phyloP scores from a whole-genome alignment of 306 rosid genomes.

The Potentilla sterilis region DNA sequence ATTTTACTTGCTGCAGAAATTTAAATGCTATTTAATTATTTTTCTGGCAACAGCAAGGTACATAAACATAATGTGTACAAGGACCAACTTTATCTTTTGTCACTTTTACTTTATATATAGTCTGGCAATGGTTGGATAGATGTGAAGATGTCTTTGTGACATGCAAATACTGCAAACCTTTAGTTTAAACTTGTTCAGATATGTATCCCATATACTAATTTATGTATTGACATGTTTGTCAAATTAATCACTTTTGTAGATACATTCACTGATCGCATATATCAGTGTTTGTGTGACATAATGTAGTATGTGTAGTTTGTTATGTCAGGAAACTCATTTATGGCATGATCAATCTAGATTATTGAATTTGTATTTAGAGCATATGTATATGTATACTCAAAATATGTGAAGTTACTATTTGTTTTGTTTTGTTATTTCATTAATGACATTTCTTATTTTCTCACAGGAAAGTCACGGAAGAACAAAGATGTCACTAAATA shows the following conservation, averaged over 20 bases:
- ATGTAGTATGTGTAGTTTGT: neutral
- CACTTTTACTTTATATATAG: neutral
- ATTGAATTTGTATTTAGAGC: neutral
- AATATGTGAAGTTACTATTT: neutral
- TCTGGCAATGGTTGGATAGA: neutral
- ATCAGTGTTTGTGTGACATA: neutral
- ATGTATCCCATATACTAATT: neutral
- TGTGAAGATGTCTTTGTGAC: neutral
- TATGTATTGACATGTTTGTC: neutral
- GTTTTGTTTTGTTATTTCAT: neutral
- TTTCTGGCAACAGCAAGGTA: neutral
- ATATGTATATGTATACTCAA: neutral
- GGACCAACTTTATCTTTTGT: neutral
- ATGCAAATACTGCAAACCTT: neutral
- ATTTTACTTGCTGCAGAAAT: neutral
- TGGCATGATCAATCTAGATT: neutral
- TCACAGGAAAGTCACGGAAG: slow-evolving; percentile 82
- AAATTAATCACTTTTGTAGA: neutral
- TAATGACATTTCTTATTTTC: neutral
- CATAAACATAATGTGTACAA: neutral
- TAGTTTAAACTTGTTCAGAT: neutral
- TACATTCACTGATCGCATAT: neutral
- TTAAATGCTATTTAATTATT: neutral
- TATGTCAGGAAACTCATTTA: neutral
- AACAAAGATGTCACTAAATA: slow-evolving; percentile 51